These are phyloP conservation scores for Dryas drummondii DNA, from an alignment of 306 rosid genomes.

Conservation along the genomic window DNA sequence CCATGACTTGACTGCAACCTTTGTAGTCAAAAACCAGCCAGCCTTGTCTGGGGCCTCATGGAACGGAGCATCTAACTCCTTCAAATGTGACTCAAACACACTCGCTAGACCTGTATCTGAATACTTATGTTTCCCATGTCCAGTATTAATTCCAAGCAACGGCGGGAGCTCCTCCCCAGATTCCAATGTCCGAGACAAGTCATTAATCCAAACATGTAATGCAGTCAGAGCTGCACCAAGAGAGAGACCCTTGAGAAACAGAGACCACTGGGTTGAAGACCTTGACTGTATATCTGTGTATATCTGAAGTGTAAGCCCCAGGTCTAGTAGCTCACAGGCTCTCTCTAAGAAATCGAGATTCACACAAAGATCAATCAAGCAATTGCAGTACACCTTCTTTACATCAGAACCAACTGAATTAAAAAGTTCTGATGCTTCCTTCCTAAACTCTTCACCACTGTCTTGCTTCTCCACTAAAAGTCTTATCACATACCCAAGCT, in stretches of 20 bases:
- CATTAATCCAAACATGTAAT: conserved; percentile 80
- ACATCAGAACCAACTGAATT: conserved; percentile 43
- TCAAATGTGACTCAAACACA: conserved; percentile 71
- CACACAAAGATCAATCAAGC: conserved; percentile 78
- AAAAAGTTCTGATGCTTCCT: conserved; percentile 61
- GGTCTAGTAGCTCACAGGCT: conserved; percentile 60
- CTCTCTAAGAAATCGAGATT: conserved; percentile 46
- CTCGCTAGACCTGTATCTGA: conserved; percentile 61
- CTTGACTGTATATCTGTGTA: conserved; percentile 60
- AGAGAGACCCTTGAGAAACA: conserved; percentile 79
- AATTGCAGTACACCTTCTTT: conserved; percentile 70
- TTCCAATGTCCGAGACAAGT: conserved; percentile 60
- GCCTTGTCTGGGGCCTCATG: conserved; percentile 68
- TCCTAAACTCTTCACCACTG: conserved; percentile 44
- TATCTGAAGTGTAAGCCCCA: conserved; percentile 59
- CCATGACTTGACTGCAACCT: conserved; percentile 66
- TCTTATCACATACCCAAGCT: conserved; percentile 58
- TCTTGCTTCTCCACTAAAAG: conserved; percentile 49
- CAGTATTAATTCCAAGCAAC: conserved; percentile 73
- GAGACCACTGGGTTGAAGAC: conserved; percentile 71
- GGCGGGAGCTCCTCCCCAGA: conserved; percentile 80
- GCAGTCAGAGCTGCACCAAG: conserved; percentile 80
- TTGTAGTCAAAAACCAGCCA: conserved; percentile 83
- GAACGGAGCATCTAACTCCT: conserved; percentile 75
- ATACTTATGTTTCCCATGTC: conserved; percentile 65